Percentiles rank a stretch among this genome's conserved stretches.
These are phyloP conservation scores for Magnusiomyces ingens DNA, from an alignment of 1,139 yeast species.

Conservation along the genomic window DNA sequence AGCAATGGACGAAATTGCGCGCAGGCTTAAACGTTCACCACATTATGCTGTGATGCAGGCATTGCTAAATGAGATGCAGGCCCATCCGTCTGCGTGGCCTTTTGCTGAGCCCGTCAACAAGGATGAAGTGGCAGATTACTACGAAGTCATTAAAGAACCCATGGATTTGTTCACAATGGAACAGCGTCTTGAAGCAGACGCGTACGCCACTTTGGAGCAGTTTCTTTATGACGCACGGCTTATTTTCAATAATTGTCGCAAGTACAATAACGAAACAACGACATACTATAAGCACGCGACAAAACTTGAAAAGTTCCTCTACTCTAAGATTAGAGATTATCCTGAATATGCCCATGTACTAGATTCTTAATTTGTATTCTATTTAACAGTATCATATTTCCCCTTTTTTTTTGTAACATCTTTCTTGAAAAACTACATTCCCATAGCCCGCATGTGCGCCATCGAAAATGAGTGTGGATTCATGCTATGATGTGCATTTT, in stretches of 20 bases:
- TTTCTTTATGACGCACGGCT: slow-evolving; percentile 83
- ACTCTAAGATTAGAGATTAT: slow-evolving; percentile 71
- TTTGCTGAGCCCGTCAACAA: slow-evolving; percentile 86
- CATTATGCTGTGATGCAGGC: slow-evolving; percentile 93
- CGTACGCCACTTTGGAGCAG: slow-evolving; percentile 84
- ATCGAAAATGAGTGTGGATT: no score
- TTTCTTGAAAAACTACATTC: no score
- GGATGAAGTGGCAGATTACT: slow-evolving; percentile 94
- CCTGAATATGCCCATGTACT: slow-evolving; percentile 60
- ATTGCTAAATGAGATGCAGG: slow-evolving; percentile 76
- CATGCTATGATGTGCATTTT: background rate
- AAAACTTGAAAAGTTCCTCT: slow-evolving; percentile 82
- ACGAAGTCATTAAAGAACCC: slow-evolving; percentile 95
- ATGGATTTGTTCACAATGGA: slow-evolving; percentile 87
- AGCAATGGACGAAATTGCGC: slow-evolving; percentile 95
- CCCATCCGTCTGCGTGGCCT: slow-evolving; percentile 99
- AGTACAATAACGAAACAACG: slow-evolving; percentile 83
- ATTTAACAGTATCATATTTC: background rate
- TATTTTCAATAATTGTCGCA: slow-evolving; percentile 82
- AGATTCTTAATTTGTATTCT: slow-evolving; percentile 27
- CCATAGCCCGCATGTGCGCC: no score
- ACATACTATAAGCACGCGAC: slow-evolving; percentile 89
- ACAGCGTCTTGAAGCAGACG: slow-evolving; percentile 82
- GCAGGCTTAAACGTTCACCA: slow-evolving; percentile 89
- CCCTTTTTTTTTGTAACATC: background rate